These are phyloP conservation scores for Lagenidium giganteum DNA, from an alignment of 352 stramenopile species.

Conservation along the genomic window DNA sequence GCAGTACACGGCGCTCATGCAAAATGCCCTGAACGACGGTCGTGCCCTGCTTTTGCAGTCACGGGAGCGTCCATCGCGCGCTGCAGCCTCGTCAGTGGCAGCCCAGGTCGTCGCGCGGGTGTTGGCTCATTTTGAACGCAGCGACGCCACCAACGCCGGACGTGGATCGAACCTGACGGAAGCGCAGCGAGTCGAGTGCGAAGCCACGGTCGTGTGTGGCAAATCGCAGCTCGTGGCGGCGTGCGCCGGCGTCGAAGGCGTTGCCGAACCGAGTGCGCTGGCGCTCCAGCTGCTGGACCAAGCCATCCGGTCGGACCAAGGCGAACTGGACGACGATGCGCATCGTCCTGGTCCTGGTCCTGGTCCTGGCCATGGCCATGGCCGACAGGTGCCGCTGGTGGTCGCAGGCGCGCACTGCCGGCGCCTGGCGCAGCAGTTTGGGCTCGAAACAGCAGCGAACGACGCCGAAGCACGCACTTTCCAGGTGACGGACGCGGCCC, in stretches of 20 bases:
- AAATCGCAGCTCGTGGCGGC: conserved; percentile 23
- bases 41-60: conserved; percentile 2
- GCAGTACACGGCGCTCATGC: conserved; percentile 37
- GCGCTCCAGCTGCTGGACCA: conserved; percentile 34
- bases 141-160: conserved; percentile 47
- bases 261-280: conserved; percentile 41
- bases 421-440: conserved; percentile 24
- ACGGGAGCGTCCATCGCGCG: conserved; percentile 6
- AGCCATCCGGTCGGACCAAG: not conserved
- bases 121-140: conserved; percentile 43
- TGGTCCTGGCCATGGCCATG: too few relatives aligned
- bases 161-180: conserved; percentile 51
- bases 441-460: conserved; percentile 25
- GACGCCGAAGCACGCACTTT: conserved; percentile 21
- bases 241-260: conserved; percentile 42
- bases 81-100: conserved; percentile 9
- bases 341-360: too few relatives aligned
- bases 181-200: conserved; percentile 40
- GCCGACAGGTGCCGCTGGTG: conserved; percentile 49
- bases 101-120: conserved; percentile 24
- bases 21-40: conserved; percentile 20
- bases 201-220: conserved; percentile 49
- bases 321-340: too few relatives aligned
- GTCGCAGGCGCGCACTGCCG: conserved; percentile 41
- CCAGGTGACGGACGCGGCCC: conserved; percentile 28